These are phyloP conservation scores for Striga hermonthica DNA, from an alignment of 305 asterid genomes.

Conservation along the genomic window DNA sequence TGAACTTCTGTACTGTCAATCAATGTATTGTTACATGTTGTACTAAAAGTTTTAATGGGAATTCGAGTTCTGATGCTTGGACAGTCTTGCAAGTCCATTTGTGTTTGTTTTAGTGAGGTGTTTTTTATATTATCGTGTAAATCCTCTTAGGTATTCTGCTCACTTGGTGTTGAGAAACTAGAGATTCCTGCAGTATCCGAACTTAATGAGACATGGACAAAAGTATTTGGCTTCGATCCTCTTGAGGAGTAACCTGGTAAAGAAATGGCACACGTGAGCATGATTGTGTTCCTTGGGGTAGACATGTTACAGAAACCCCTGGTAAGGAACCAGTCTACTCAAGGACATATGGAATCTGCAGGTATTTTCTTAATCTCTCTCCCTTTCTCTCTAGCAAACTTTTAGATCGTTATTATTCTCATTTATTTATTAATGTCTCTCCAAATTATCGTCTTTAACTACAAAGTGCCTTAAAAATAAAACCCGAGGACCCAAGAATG, in stretches of 20 bases:
- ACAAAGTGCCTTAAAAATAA: too few relatives aligned
- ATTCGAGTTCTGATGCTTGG: slow-evolving; percentile 11
- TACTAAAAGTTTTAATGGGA: neutral
- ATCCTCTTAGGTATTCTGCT: slow-evolving; percentile 59
- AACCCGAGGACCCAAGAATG: too few relatives aligned
- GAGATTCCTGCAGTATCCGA: slow-evolving; percentile 88
- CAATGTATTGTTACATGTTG: neutral
- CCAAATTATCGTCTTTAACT: slow-evolving; percentile 19
- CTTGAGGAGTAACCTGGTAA: slow-evolving; percentile 65
- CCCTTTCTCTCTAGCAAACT: neutral
- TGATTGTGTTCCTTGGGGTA: slow-evolving; percentile 76
- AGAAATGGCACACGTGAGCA: slow-evolving; percentile 66
- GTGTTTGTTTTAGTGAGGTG: neutral
- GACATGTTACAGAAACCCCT: slow-evolving; percentile 81
- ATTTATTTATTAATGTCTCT: slow-evolving; percentile 22
- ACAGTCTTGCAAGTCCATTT: slow-evolving; percentile 3
- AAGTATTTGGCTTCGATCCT: slow-evolving; percentile 65
- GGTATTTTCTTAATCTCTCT: slow-evolving; percentile 36
- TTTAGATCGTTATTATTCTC: slow-evolving; percentile 27
- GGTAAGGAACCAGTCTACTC: slow-evolving; percentile 27
- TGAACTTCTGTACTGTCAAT: too few relatives aligned
- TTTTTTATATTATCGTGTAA: neutral
- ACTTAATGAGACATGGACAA: slow-evolving; percentile 86
- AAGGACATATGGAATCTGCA: slow-evolving; percentile 37
- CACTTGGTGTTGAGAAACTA: slow-evolving; percentile 70